Evolutionary conservation across 495 filamentous ascomycete species (phyloP), one percentile per base, ranked within the genome.

Genomic region (Annulohypoxylon moriforme): DNA sequence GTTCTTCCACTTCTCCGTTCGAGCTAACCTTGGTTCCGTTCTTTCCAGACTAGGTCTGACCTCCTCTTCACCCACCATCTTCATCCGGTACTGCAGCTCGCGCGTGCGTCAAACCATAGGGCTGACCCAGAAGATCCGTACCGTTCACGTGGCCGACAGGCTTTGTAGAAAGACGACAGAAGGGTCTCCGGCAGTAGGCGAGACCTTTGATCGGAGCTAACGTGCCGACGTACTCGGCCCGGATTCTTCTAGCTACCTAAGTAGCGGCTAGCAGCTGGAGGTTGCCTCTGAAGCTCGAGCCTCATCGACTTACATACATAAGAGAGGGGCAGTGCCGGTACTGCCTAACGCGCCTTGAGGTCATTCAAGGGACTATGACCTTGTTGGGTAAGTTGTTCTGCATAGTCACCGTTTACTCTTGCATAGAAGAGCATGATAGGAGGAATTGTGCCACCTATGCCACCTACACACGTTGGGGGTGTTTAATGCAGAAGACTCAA

Each of bases 371-470:
- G 65, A 73, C 33, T 69, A 73, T 73, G 71, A 69, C 50, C 65
- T 73, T 49, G 71, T 63, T 53, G 64, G 61, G 71, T 73, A 67
- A 69, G 71, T 69, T 67, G 16, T 25, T 44, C 11, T 60, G 29
- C 60, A 58, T 50, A 33, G 20, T 38, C 11, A 52, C 52, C 53
- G 20, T 59, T 61, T 36, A 65, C 46, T 33, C 34, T 44, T 65
- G 22, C 47, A 61, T 42, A 33, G 42, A 42, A 29, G 29, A 40
- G n/a, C 24, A 20, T 42, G 53, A 64, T 64, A 25, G 46, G 56
- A 59, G 33, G 61, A 72, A 60, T 38, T 36, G 40, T 27, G 60
- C 56, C 47, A 29, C 64, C 13, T 38, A 18, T 38, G 34, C 33
- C 57, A 50, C 25, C 24, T 38, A 42, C 49, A 14, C 44, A n/a